phyloP scores from a whole-genome alignment of 805 yeast species.

The Wickerhamiella sergipiensis region DNA sequence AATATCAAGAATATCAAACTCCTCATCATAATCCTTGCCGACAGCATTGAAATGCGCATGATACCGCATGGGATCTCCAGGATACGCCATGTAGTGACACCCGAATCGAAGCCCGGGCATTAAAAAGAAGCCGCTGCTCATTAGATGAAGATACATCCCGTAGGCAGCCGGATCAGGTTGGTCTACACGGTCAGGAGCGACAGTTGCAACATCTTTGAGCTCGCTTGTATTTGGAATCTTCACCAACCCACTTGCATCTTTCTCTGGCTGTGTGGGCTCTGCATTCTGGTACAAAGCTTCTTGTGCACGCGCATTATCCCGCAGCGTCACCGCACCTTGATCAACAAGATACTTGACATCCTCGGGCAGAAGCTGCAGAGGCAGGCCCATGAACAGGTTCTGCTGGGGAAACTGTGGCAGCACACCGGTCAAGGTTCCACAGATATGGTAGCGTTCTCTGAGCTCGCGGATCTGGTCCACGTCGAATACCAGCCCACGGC shows the following conservation, averaged over 20 bases:
- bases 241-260: not conserved
- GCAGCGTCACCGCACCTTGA: slow-evolving; percentile 30
- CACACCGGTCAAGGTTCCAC: slow-evolving; percentile 74
- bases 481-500: slow-evolving; percentile 44
- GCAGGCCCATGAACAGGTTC: slow-evolving; percentile 73
- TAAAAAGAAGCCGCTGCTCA: slow-evolving; percentile 36
- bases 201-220: not conserved
- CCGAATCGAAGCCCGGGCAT: slow-evolving; percentile 90
- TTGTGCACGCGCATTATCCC: slow-evolving; percentile 24
- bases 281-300: not conserved
- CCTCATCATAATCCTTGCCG: slow-evolving; percentile 34
- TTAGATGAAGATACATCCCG: slow-evolving; percentile 30
- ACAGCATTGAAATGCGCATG: slow-evolving; percentile 77
- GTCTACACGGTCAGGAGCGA: not conserved
- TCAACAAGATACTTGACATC: slow-evolving; percentile 57
- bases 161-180: slow-evolving; percentile 13
- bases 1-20: slow-evolving; percentile 42
- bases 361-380: slow-evolving; percentile 57
- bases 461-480: slow-evolving; percentile 39
- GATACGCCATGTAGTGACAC: slow-evolving; percentile 76
- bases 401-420: slow-evolving; percentile 89
- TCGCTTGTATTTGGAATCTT: not conserved
- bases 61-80: slow-evolving; percentile 84
- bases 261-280: not conserved
- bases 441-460: slow-evolving; percentile 44